Percentiles rank a stretch among this genome's conserved stretches.
Evolutionary conservation across 2,329 filamentous ascomycete genomes (phyloP).

Genomic region (Ophiocordyceps robertsii): DNA sequence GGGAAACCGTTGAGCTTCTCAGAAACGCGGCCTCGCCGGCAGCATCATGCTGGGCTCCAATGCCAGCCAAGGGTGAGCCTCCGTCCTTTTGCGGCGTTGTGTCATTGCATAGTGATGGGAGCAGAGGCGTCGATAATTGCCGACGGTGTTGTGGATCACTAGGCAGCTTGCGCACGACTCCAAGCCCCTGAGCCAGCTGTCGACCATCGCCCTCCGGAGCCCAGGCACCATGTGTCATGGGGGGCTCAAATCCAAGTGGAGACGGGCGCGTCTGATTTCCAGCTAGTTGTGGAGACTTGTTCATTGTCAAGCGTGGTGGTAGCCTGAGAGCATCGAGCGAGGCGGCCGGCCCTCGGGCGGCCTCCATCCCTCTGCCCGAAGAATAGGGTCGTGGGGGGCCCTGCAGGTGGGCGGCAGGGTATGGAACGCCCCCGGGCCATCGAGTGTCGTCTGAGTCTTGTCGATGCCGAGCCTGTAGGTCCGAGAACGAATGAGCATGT

Average conservation of each 20-base stretch:
- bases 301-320: constrained; percentile 1
- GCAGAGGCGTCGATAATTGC: neutral
- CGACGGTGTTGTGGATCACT: neutral
- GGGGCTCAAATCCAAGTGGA: constrained; percentile 3
- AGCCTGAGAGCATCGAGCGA: constrained; percentile 3
- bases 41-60: neutral
- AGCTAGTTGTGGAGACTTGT: neutral
- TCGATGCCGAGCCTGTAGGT: neutral
- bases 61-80: neutral
- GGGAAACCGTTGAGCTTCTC: constrained; percentile 3
- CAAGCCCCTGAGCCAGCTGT: neutral
- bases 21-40: neutral
- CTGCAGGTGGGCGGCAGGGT: neutral
- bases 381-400: neutral
- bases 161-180: neutral
- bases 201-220: neutral
- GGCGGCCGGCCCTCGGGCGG: neutral
- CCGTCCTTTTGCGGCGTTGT: neutral
- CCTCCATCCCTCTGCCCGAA: neutral
- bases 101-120: neutral
- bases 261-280: constrained; percentile 3
- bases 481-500: neutral
- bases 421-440: neutral
- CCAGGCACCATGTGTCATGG: neutral
- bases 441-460: neutral